These are phyloP conservation scores for Juglanconis sp. DNA, from an alignment of 2,329 filamentous ascomycete species.

Conservation along the genomic window DNA sequence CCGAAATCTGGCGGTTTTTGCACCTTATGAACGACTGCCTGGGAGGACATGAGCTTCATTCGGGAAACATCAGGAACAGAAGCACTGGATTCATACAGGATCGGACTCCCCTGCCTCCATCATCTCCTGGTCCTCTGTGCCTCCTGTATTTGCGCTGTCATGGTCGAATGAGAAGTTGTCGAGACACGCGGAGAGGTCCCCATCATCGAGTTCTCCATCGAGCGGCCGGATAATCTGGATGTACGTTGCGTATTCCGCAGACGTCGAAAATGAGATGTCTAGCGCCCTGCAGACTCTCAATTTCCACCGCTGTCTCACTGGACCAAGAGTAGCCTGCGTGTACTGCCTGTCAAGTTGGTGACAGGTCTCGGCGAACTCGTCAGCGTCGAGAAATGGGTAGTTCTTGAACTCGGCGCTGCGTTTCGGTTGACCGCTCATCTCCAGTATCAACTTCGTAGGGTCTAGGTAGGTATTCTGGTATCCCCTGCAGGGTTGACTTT, in stretches of 20 bases:
- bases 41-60: conserved; percentile 3
- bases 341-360: conserved; percentile 59
- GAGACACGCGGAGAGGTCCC: conserved; percentile 45
- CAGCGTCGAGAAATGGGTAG: conserved; percentile 59
- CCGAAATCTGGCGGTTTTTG: conserved; percentile 32
- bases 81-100: conserved; percentile 35
- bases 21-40: conserved; percentile 40
- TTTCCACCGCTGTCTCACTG: conserved; percentile 52
- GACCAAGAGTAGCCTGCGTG: conserved; percentile 55
- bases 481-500: too few relatives aligned
- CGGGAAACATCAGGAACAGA: neutral
- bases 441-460: neutral
- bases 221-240: conserved; percentile 56
- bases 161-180: conserved; percentile 41
- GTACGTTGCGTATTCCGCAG: conserved; percentile 48
- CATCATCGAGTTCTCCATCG: conserved; percentile 40
- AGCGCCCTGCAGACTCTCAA: conserved; percentile 51
- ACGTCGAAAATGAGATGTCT: conserved; percentile 39
- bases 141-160: conserved; percentile 16
- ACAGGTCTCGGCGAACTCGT: conserved; percentile 65
- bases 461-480: neutral
- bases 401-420: conserved; percentile 39
- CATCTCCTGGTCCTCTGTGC: conserved; percentile 43
- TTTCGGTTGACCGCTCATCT: conserved; percentile 2
- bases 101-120: conserved; percentile 50